Evolutionary conservation across 2,329 filamentous ascomycete species (phyloP), one percentile per base, ranked within the genome.

Genomic region (Aspergillus glaucus): DNA sequence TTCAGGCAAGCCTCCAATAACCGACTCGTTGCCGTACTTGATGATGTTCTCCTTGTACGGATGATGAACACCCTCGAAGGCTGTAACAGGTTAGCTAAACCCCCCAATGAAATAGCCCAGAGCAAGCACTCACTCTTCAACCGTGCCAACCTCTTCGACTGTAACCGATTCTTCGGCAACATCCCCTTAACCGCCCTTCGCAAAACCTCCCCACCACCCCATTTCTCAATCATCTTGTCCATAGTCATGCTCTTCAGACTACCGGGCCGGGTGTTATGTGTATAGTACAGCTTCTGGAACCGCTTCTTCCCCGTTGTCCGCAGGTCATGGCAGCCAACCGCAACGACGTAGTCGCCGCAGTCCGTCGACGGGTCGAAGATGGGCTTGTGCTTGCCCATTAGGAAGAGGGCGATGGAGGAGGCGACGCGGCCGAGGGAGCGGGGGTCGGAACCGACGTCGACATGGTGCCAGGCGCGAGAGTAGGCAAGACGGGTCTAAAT

Each of bases 381-480:
- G 19, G 93, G 93, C 75, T 98, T 98, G 80, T 98, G 87, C 79
- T 98, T 98, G 74, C 93, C 93, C 91, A 97, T 96, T 46, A 96
- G 82, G 52, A 88, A 78, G 47, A 85, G 77, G 53, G 91, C 92
- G 69, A 96, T 95, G 55, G 86, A 84, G 46, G 86, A 89, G 53
- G 92, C 92, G 45, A 96, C 79, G 39, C 92, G 89, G 59, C 92
- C 92, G 37, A 96, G 85, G n/a, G 89, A 84, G 12, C 90, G 89
- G 15, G 82, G 79, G 17, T 83, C 69, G 72, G 85, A 58, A 76
- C 78, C 63, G 74, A 88, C 72, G 78, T 93, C 69, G 79, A 97
- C 70, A 83, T 87, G 84, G 74, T 98, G 93, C 93, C 94, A 98
- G 75, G 86, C 84, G 63, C 94, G 86, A 42, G 91, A 91, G 79